Evolutionary conservation across 164 flowering plant genomes (phyloP), one percentile per base, ranked within the genome.

Genomic region (Magnolia sinica): DNA sequence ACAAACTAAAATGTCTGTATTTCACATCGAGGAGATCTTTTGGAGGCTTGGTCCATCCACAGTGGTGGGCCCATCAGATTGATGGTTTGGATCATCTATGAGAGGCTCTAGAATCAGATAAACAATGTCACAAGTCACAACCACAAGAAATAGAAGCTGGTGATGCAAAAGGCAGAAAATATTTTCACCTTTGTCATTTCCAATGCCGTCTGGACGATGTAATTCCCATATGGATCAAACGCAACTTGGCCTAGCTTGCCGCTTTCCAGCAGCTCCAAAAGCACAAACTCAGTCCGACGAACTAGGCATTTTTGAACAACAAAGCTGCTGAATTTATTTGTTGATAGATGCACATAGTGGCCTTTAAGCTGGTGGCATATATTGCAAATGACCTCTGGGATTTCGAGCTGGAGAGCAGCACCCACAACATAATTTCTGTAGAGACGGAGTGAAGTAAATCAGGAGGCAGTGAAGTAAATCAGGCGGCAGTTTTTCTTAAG

Each of bases 301-400:
- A 16, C 9, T 50, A 70, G 3, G 27, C 73, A 70, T 50, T 50
- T 49, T 70, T 70, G 55, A 6, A 70, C 73, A 49, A 70, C 73
- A 70, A 45, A 52, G 58, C 73, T 70, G 13, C 73, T 24, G 45
- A 7, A 45, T 70, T 70, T 70, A 11, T 70, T 23, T 23, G 7
- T 19, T 18, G 73, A 70, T n/a, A 70, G 24, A 8, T 24, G 45
- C 13, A 20, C 27, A 19, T 50, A 70, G 24, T 70, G 19, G 14
- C 73, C 73, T n/a, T 50, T 49, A n/a, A 70, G 58, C 58, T 70
- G n/a, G 9, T 49, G 23, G 10, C 55, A n/a, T 37, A 37, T 37
- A 37, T 4, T 37, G 45, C 4, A 37, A 37, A 37, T 37, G 45
- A 37, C 45, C 45, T 37, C 45, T 37, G 45, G 45, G 45, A 37